Conservation (phyloP, 192 early-diverging fungal species). For the Podila epigama region DNA sequence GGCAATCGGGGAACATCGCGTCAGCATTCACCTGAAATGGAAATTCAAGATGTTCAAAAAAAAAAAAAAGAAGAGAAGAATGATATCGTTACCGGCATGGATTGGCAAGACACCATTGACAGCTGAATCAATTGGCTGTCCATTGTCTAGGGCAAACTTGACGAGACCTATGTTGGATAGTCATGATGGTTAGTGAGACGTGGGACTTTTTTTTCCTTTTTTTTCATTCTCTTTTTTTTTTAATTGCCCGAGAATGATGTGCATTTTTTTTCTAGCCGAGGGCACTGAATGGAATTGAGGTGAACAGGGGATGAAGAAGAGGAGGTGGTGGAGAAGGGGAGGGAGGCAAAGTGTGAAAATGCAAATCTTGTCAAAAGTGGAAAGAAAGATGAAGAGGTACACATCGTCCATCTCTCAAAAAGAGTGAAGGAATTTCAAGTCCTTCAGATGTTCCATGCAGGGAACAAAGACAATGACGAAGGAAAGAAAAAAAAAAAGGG, state of each 20-base stretch:
- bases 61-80: too few species aligned
- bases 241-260: not conserved
- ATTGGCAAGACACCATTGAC: conserved; percentile 74
- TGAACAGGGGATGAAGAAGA: not conserved
- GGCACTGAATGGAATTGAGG: not conserved
- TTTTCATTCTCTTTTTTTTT: not conserved
- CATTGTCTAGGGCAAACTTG: conserved; percentile 73
- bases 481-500: not conserved
- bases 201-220: not conserved
- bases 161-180: conserved; percentile 52
- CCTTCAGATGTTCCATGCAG: not conserved
- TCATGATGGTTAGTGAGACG: not conserved
- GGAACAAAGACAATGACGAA: not conserved
- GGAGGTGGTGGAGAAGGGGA: not conserved
- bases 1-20: not conserved
- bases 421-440: too few species aligned
- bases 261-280: not conserved
- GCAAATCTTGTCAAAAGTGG: not conserved
- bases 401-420: too few species aligned
- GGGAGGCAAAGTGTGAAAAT: not conserved
- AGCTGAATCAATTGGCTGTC: conserved; percentile 72
- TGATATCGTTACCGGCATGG: conserved; percentile 50
- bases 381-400: too few species aligned
- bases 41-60: not conserved
- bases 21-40: not conserved